Base-by-base conservation (phyloP, 768 basidiomycete genomes). In the Naganishia vishniacii region DNA sequence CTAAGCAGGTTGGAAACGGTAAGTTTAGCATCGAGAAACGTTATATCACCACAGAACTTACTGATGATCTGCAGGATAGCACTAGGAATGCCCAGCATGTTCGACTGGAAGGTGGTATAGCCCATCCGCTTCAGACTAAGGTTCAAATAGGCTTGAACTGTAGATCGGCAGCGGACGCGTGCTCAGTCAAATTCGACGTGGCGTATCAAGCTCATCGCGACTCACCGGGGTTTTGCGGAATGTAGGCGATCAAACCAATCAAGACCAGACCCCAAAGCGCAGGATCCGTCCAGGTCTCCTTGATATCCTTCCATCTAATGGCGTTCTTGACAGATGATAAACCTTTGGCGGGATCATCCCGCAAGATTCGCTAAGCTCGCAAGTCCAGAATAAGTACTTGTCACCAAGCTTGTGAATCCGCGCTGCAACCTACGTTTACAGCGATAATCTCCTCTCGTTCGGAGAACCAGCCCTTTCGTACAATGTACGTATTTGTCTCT, bases 261-360 rank as follows among this genome's bases (percentile, higher is more conserved):
- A 65, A 51, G 31, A 65, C 42, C 16, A 68, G 25, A 5, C 61
- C 61, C 65, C 65, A 69, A 25, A 66, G 42, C 18, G 64, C 59
- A 48, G 32, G 40, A 47, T 69, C 65, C 4, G 45, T 31, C 58
- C 62, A 64, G 34, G 65, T 60, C 5, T 66, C 60, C 12, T 49
- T 58, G 59, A 66, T 31, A n/a, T 69, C 61, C 29, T 32, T 44
- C 37, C 46, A 61, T 2, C 42, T 45, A 15, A 69, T 58, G 3
- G 45, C 59, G 48, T 66, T 64, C 11, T 63, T 32, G 28, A 67
- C 56, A 40, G 63, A 48, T 26, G 59, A 67, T 20, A 61, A 62
- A 13, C 82, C 84, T 71, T 86, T 86, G 6, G 83, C 78, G 4
- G 85, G 85, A 68, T 87, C 85, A 70, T 86, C 85, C 15, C 85